A percentile compares a stretch with the other conserved stretches of the same genome.
phyloP scores from a whole-genome alignment of 176 grass and related monocot genomes.

The Avena eriantha region DNA sequence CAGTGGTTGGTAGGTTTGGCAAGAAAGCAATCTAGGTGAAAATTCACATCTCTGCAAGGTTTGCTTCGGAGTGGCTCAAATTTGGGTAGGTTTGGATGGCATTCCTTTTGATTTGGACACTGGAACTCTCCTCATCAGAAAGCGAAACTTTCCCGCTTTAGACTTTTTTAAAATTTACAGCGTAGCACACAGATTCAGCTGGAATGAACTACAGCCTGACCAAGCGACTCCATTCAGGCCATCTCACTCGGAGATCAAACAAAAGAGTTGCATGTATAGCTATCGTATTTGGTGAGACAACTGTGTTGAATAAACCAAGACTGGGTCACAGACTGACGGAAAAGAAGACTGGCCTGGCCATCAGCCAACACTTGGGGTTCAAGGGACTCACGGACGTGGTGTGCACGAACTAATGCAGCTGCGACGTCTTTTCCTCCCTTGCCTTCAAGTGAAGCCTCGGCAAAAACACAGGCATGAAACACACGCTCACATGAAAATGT shows the following conservation, averaged over 20 bases:
- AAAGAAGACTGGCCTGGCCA: neutral
- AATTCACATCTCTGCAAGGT: constrained; percentile 24
- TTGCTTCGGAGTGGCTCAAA: constrained; percentile 56
- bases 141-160: neutral
- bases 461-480: neutral
- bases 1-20: constrained; percentile 55
- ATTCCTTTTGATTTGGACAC: constrained; percentile 51
- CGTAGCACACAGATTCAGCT: neutral
- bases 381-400: constrained; percentile 18
- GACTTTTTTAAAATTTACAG: neutral
- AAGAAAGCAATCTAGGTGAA: constrained; percentile 52
- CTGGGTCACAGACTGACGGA: constrained; percentile 1
- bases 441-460: constrained; percentile 52
- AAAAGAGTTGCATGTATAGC: constrained; percentile 16
- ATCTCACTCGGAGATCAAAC: constrained; percentile 10
- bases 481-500: neutral
- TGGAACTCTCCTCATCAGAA: constrained; percentile 13
- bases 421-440: constrained; percentile 21
- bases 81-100: constrained; percentile 54
- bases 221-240: neutral
- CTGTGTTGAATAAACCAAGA: constrained; percentile 9
- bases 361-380: constrained; percentile 35
- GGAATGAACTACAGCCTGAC: neutral
- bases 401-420: constrained; percentile 35
- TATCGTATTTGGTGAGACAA: constrained; percentile 44